phyloP scores from a whole-genome alignment of 208 protist species.

The Leishmania gerbilli region DNA sequence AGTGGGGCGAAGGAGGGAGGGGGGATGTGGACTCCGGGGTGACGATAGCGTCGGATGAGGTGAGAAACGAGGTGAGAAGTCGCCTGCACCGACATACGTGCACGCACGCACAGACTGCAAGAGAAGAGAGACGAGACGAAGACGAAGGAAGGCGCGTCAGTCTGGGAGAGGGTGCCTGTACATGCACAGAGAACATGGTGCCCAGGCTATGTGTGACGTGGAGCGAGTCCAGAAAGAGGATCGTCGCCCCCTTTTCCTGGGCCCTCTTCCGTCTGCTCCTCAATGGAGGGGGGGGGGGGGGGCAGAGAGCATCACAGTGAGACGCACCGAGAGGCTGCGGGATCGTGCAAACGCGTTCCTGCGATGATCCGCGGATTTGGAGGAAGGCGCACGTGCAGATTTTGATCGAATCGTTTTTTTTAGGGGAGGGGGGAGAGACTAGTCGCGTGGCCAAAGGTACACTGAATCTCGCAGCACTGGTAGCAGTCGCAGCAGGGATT shows the following conservation, averaged over 20 bases:
- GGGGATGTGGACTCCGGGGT: neutral
- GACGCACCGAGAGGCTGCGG: neutral
- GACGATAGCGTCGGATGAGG: neutral
- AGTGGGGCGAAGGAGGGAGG: neutral
- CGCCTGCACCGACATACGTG: neutral
- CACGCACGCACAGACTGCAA: neutral
- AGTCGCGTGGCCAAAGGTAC: neutral
- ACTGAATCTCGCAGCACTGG: too few species aligned
- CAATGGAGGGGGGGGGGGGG: neutral
- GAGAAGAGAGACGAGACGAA: neutral
- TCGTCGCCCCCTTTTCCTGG: neutral
- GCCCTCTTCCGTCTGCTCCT: neutral
- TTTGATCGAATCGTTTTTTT: neutral
- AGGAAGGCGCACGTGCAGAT: neutral
- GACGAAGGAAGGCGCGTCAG: neutral
- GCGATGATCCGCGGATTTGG: neutral
- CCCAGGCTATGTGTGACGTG: neutral
- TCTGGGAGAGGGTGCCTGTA: neutral
- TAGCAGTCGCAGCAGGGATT: too few species aligned
- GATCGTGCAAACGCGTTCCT: neutral
- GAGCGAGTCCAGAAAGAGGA: neutral
- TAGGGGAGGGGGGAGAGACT: too few species aligned
- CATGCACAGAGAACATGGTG: neutral
- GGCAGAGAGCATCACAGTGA: neutral
- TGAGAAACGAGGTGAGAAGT: neutral